Percentiles rank a stretch among this genome's conserved stretches.
Conservation (phyloP, 2,329 filamentous ascomycete genomes). For the Xylaria multiplex region DNA sequence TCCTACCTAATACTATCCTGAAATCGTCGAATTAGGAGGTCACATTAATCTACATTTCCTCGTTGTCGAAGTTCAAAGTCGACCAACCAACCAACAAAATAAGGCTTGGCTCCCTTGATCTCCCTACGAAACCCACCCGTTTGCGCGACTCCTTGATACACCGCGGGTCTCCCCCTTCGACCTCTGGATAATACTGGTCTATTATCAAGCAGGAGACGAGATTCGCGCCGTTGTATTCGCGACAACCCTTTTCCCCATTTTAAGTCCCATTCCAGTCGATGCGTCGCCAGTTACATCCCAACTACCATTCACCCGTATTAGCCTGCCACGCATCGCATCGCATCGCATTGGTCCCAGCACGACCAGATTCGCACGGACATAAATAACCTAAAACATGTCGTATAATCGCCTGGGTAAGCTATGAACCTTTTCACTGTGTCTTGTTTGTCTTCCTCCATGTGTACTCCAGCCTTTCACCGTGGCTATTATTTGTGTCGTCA, state of each 20-base stretch:
- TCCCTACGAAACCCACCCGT: slow-evolving; percentile 17
- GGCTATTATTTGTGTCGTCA: slow-evolving; percentile 22
- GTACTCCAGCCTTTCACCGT: too few relatives aligned
- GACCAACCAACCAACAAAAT: slow-evolving; percentile 11
- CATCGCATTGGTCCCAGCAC: slow-evolving; percentile 25
- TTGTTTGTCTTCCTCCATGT: slow-evolving; percentile 15
- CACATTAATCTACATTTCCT: slow-evolving; percentile 9
- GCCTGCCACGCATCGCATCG: slow-evolving; percentile 32
- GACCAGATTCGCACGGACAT: slow-evolving; percentile 34
- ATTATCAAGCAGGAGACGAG: slow-evolving; percentile 23
- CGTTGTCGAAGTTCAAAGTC: slow-evolving; percentile 13
- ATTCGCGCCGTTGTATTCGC: slow-evolving; percentile 19
- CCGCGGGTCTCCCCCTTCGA: background rate
- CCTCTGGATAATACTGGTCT: slow-evolving; percentile 26
- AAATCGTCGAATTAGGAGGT: background rate
- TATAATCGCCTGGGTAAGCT: slow-evolving; percentile 76
- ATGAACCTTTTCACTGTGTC: slow-evolving; percentile 37
- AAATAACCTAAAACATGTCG: slow-evolving; percentile 63
- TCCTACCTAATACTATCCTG: background rate
- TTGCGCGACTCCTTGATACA: slow-evolving; percentile 35
- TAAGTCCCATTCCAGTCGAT: slow-evolving; percentile 31
- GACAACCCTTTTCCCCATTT: background rate
- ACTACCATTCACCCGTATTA: slow-evolving; percentile 25
- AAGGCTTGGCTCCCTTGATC: slow-evolving; percentile 26
- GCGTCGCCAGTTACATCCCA: slow-evolving; percentile 30